These are phyloP conservation scores for Diaporthe destruens DNA, from an alignment of 2,329 filamentous ascomycete genomes.

Conservation along the genomic window DNA sequence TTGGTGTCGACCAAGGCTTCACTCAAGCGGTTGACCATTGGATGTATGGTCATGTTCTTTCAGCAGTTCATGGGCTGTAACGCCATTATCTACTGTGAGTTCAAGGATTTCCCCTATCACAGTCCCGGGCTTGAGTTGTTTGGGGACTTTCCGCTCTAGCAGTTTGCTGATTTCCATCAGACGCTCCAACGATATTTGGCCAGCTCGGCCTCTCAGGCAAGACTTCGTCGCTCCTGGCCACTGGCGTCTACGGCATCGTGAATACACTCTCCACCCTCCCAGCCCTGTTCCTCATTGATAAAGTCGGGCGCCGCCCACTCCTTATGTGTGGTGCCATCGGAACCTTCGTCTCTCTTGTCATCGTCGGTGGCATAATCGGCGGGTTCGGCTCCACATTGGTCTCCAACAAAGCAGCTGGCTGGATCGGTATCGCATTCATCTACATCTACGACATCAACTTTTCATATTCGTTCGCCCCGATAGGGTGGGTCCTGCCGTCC, in stretches of 20 bases:
- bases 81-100: constrained; percentile 60
- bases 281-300: constrained; percentile 67
- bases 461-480: constrained; percentile 56
- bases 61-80: constrained; percentile 60
- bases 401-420: constrained; percentile 64
- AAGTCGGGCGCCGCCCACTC: constrained; percentile 66
- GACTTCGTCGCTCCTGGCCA: constrained; percentile 52
- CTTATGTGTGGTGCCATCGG: constrained; percentile 68
- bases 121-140: not conserved
- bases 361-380: constrained; percentile 66
- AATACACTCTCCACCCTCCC: constrained; percentile 69
- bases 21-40: constrained; percentile 63
- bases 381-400: constrained; percentile 55
- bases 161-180: not conserved
- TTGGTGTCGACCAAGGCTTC: constrained; percentile 49
- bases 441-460: constrained; percentile 64
- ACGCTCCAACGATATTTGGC: constrained; percentile 57
- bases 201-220: constrained; percentile 48
- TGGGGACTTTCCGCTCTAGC: not conserved
- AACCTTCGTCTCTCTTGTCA: constrained; percentile 63
- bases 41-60: constrained; percentile 68
- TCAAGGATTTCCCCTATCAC: not conserved
- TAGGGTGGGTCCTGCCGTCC: constrained; percentile 65
- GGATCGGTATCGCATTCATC: constrained; percentile 70
- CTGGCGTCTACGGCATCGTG: constrained; percentile 60